phyloP scores from a whole-genome alignment of 2,329 filamentous ascomycete species.

The Penicillium griseofulvum region DNA sequence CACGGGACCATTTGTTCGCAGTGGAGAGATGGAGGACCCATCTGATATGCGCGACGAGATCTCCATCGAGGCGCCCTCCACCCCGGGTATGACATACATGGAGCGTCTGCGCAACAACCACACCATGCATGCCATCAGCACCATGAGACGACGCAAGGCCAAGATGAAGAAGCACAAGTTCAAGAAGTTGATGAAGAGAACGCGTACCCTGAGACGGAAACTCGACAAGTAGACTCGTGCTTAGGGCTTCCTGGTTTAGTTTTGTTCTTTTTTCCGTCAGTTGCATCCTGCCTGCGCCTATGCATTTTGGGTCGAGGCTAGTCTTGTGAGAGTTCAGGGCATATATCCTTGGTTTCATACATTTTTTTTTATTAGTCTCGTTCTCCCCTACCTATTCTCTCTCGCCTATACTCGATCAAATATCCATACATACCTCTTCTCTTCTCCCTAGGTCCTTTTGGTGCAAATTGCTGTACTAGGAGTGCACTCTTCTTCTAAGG shows the following conservation, averaged over 20 bases:
- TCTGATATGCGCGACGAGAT: slow-evolving; percentile 28
- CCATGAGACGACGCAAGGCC: slow-evolving; percentile 85
- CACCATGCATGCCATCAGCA: slow-evolving; percentile 78
- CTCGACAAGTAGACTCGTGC: slow-evolving; percentile 57
- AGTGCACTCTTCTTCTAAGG: background rate
- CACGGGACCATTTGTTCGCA: slow-evolving; percentile 50
- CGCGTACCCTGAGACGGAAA: slow-evolving; percentile 82
- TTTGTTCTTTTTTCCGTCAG: slow-evolving; percentile 13
- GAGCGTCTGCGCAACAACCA: slow-evolving; percentile 62
- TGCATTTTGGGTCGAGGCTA: slow-evolving; percentile 21
- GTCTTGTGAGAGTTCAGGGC: slow-evolving; percentile 20
- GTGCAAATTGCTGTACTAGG: background rate
- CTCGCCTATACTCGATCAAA: slow-evolving; percentile 19
- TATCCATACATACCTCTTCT: slow-evolving; percentile 17
- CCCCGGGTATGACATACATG: slow-evolving; percentile 53
- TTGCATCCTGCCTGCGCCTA: slow-evolving; percentile 23
- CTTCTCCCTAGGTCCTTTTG: background rate
- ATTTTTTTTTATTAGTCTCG: slow-evolving; percentile 14
- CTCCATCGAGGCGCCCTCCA: slow-evolving; percentile 57
- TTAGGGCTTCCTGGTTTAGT: slow-evolving; percentile 11
- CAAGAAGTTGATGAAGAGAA: slow-evolving; percentile 97
- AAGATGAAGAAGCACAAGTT: slow-evolving; percentile 99
- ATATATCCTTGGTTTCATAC: slow-evolving; percentile 19
- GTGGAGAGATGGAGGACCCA: slow-evolving; percentile 38
- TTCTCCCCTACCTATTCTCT: slow-evolving; percentile 8